Conservation (phyloP, 2,329 filamentous ascomycete species). For the Furcasterigmium furcatum region DNA sequence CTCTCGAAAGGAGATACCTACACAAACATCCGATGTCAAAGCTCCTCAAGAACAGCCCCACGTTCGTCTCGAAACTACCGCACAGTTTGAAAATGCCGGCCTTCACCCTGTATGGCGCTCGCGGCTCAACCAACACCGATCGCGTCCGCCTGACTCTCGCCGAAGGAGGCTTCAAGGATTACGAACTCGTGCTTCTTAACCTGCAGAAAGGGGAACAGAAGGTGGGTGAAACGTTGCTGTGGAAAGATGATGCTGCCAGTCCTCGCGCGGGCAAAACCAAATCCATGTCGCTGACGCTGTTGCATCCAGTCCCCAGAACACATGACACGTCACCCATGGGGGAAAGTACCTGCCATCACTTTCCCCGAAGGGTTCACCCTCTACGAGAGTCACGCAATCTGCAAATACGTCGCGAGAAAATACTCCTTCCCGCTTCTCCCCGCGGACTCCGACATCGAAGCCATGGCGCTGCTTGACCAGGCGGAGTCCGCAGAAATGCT, state of each 20-base stretch:
- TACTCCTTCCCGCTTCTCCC: conserved; percentile 42
- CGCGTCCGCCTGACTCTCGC: conserved; percentile 38
- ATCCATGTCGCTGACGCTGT: conserved; percentile 16
- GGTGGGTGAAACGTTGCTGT: conserved; percentile 20
- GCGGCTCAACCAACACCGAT: conserved; percentile 37
- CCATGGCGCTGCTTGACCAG: conserved; percentile 38
- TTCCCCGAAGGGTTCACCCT: conserved; percentile 38
- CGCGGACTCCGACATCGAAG: conserved; percentile 30
- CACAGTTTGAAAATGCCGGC: conserved; percentile 32
- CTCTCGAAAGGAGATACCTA: no score
- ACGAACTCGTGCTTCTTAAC: conserved; percentile 32
- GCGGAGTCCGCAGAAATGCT: conserved; percentile 34
- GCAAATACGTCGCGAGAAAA: conserved; percentile 40
- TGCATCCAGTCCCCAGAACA: conserved; percentile 29
- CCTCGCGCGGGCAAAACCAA: no score
- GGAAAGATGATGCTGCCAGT: background rate
- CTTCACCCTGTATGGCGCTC: conserved; percentile 36
- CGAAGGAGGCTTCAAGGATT: conserved; percentile 39
- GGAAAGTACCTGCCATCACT: conserved; percentile 34
- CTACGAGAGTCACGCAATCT: conserved; percentile 43
- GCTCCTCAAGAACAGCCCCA: conserved; percentile 16
- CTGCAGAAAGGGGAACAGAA: conserved; percentile 37
- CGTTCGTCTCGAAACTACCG: conserved; percentile 21
- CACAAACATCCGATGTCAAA: no score
- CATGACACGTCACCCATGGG: conserved; percentile 35